phyloP scores from a whole-genome alignment of 208 protist genomes.

The Ichthyophonus hoferi region DNA sequence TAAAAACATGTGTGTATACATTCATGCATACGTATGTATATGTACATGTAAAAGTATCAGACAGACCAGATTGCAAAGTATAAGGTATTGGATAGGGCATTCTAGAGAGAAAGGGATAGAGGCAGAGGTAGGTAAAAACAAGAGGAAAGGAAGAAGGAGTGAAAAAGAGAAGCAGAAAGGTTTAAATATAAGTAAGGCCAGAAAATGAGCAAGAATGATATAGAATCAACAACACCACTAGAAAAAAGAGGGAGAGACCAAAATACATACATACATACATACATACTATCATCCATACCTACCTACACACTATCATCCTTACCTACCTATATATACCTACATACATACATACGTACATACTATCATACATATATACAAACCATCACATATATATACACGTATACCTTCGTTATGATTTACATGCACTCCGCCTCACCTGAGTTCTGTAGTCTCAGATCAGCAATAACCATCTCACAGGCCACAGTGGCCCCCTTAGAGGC shows the following conservation, averaged over 20 bases:
- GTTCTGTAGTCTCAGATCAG: slow-evolving; percentile 11
- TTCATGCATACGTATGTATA: too few species aligned
- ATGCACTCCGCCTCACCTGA: too few species aligned
- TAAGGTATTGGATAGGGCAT: neutral
- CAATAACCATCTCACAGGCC: neutral
- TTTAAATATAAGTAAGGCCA: neutral
- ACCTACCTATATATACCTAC: neutral
- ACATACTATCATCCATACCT: neutral
- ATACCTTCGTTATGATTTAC: too few species aligned
- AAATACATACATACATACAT: neutral
- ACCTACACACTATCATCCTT: neutral
- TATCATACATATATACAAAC: slow-evolving; percentile 5
- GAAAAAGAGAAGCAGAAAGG: slow-evolving; percentile 6
- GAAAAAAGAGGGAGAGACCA: neutral
- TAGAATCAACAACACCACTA: too few species aligned
- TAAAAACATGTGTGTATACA: too few species aligned
- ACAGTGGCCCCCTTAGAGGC: neutral
- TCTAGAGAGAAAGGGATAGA: neutral
- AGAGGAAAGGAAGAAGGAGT: neutral
- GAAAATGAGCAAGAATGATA: neutral
- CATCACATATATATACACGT: too few species aligned
- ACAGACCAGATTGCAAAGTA: too few species aligned
- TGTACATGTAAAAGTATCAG: too few species aligned
- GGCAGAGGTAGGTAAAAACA: neutral
- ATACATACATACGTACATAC: neutral